Conservation (phyloP, 768 basidiomycete genomes). For the Termitomyces sp. region DNA sequence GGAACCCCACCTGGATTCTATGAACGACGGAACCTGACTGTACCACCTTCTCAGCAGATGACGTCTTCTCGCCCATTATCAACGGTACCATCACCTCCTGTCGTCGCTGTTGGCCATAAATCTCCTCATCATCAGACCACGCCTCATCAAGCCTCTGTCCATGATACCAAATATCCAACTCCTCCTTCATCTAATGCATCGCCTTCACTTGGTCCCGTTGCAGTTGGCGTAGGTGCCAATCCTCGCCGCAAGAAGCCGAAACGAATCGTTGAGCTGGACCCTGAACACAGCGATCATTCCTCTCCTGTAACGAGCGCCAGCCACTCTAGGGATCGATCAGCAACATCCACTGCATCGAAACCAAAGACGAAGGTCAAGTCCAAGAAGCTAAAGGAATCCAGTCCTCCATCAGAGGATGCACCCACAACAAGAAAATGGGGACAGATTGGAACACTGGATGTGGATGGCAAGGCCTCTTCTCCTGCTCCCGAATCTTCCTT, state of each 20-base stretch:
- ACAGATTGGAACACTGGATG: slow-evolving; percentile 16
- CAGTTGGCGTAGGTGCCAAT: slow-evolving; percentile 33
- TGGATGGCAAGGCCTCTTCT: not conserved
- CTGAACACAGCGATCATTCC: slow-evolving; percentile 34
- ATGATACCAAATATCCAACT: slow-evolving; percentile 24
- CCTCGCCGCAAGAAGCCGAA: slow-evolving; percentile 59
- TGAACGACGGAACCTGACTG: slow-evolving; percentile 59
- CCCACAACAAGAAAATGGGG: slow-evolving; percentile 13
- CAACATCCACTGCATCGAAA: slow-evolving; percentile 17
- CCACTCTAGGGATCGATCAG: slow-evolving; percentile 31
- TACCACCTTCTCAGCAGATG: slow-evolving; percentile 48
- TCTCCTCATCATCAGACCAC: slow-evolving; percentile 18
- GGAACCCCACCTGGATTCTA: slow-evolving; percentile 66
- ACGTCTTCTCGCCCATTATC: slow-evolving; percentile 44
- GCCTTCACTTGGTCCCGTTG: slow-evolving; percentile 36
- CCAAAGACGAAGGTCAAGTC: slow-evolving; percentile 20
- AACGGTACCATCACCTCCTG: slow-evolving; percentile 52
- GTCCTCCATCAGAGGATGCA: not conserved
- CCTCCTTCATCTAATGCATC: slow-evolving; percentile 41
- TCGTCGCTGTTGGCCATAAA: slow-evolving; percentile 51
- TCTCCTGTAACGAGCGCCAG: slow-evolving; percentile 17
- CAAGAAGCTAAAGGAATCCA: slow-evolving; percentile 15
- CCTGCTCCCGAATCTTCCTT: not conserved
- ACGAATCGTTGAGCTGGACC: slow-evolving; percentile 77
- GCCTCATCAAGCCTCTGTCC: slow-evolving; percentile 15